A percentile compares a stretch with the other conserved stretches of the same genome.
Conservation (phyloP, 2,329 filamentous ascomycete genomes). For the Calonectria crousiana region DNA sequence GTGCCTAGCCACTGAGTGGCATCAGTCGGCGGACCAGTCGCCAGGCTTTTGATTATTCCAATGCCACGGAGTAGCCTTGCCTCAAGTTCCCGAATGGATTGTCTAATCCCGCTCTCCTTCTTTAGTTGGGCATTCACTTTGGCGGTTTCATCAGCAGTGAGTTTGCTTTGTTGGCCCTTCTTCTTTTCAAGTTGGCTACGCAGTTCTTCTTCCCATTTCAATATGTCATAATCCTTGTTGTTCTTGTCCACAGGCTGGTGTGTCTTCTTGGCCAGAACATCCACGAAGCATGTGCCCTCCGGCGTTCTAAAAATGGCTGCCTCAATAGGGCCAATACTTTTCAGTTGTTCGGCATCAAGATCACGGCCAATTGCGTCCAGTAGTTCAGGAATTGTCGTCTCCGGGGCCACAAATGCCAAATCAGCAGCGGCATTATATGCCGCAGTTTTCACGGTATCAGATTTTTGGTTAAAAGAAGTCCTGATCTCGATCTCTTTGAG, state of each 20-base stretch:
- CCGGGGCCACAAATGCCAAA: slow-evolving; percentile 92
- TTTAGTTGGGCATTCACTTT: slow-evolving; percentile 92
- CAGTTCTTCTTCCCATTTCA: slow-evolving; percentile 98
- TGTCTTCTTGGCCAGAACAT: slow-evolving; percentile 88
- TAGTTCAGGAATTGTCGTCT: slow-evolving; percentile 80
- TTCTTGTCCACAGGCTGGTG: slow-evolving; percentile 83
- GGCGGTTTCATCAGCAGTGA: slow-evolving; percentile 87
- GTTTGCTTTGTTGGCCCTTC: slow-evolving; percentile 90
- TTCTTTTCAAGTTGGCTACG: slow-evolving; percentile 90
- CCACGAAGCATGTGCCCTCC: slow-evolving; percentile 88
- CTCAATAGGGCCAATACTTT: slow-evolving; percentile 84
- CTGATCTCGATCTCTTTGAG: slow-evolving; percentile 73
- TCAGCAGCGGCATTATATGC: slow-evolving; percentile 90
- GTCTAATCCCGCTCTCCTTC: slow-evolving; percentile 85
- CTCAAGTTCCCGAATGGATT: slow-evolving; percentile 76
- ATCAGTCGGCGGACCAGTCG: slow-evolving; percentile 89
- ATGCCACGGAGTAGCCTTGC: slow-evolving; percentile 83
- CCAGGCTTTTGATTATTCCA: slow-evolving; percentile 85
- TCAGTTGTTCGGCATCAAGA: slow-evolving; percentile 76
- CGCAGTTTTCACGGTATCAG: slow-evolving; percentile 68
- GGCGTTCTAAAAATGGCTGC: slow-evolving; percentile 93
- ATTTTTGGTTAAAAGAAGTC: slow-evolving; percentile 62
- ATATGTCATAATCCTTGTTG: slow-evolving; percentile 91
- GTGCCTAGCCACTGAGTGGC: slow-evolving; percentile 89
- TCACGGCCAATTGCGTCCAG: slow-evolving; percentile 81